Evolutionary conservation across 2,329 filamentous ascomycete species (phyloP), one percentile per base, ranked within the genome.

Genomic region (Botrytis cinerea): DNA sequence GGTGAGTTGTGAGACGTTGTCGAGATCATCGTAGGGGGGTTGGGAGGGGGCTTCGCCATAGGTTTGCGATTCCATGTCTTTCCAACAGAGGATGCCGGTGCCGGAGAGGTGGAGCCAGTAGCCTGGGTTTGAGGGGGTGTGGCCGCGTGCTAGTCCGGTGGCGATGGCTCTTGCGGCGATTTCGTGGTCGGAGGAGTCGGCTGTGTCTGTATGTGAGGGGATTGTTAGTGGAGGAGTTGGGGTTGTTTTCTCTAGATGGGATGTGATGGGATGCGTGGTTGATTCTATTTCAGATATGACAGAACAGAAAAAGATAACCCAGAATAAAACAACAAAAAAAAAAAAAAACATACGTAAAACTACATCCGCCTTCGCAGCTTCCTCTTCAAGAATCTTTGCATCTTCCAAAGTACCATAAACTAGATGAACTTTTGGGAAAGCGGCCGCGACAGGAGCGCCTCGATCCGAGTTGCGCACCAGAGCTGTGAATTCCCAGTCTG

Each of bases 81-180:
- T 82, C 80, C 83, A 86, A 38, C 82, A 82, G 10, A 90, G 81
- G n/a, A 89, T 86, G 1, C 87, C 87, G 0, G 88, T 88, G 0
- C 88, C 88, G 4, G 85, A 85, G 0, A 85, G 85, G 75, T 90
- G 88, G 45, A 90, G 83, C 78, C 85, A 84, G 75, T 84, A 86
- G 2, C 83, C 84, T 0, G 84, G 84, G 8, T 83, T 82, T 38
- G 83, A 79, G 4, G 80, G 78, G 0, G 83, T 82, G 43, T 90
- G 86, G 0, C 87, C 87, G 0, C 80, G 77, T 14, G 75, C 78
- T 4, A 88, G 75, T 0, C 84, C 84, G 2, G 79, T 80, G 22
- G 80, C 81, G 32, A 89, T 85, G 25, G 87, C 86, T 14, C 81
- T 80, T 0, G 84, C 83, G 2, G 84, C 81, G 4, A 78, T 81